Conservation (phyloP, 1,284 basidiomycete genomes). For the Nidula niveotomentosa region DNA sequence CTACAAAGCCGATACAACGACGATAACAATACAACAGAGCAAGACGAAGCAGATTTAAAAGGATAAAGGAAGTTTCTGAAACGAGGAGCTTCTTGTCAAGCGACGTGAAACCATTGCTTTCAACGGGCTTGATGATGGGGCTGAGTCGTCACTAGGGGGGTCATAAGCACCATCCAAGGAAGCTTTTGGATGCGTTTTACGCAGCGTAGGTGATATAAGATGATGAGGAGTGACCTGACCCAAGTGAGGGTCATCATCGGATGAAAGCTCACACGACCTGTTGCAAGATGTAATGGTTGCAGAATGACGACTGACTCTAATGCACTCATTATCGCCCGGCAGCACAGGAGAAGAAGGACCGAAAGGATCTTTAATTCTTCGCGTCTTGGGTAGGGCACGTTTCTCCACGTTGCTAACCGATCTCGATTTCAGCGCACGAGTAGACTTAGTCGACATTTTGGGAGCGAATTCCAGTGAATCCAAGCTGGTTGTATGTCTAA, state of each 20-base stretch:
- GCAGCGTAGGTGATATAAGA: conserved; percentile 53
- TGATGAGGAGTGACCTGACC: conserved; percentile 71
- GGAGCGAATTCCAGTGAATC: conserved; percentile 4
- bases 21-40: not conserved
- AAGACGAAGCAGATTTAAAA: not conserved
- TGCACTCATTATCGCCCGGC: not conserved
- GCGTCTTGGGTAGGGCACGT: too few relatives aligned
- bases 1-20: not conserved
- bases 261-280: conserved; percentile 31
- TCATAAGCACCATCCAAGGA: conserved; percentile 2
- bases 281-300: not conserved
- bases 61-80: not conserved
- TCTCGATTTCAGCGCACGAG: not conserved
- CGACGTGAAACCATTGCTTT: conserved; percentile 33
- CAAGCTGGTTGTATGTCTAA: conserved; percentile 9
- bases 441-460: not conserved
- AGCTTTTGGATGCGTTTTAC: not conserved
- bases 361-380: not conserved
- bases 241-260: conserved; percentile 60
- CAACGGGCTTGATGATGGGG: conserved; percentile 38
- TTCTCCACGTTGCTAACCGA: too few relatives aligned
- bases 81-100: conserved; percentile 5
- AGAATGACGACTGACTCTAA: not conserved
- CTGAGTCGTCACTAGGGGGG: conserved; percentile 10
- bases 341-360: not conserved